These are phyloP conservation scores for Podila verticillata DNA, from an alignment of 192 early-diverging fungal species.

Conservation along the genomic window DNA sequence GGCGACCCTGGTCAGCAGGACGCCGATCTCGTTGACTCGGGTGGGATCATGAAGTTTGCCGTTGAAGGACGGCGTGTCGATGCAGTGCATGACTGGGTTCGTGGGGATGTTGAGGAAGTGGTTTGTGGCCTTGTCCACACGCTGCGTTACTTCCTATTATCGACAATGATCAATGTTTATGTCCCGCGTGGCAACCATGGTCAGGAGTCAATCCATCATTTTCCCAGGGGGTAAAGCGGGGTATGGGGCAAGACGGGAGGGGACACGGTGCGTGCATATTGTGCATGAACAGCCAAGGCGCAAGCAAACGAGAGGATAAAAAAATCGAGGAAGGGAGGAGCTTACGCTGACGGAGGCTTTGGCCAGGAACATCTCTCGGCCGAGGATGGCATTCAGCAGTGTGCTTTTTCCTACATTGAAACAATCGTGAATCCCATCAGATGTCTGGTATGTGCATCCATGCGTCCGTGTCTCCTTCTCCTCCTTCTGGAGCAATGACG, in stretches of 20 bases:
- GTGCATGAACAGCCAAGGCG: background rate
- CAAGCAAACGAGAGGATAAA: background rate
- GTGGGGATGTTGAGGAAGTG: constrained; percentile 46
- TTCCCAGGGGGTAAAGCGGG: too few species aligned
- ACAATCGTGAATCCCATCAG: background rate
- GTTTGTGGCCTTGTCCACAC: constrained; percentile 43
- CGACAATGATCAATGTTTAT: background rate
- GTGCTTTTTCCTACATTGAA: constrained; percentile 52
- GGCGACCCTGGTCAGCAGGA: constrained; percentile 35
- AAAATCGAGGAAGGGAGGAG: background rate
- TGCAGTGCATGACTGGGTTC: constrained; percentile 52
- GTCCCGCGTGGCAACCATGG: background rate
- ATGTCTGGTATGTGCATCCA: background rate
- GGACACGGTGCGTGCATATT: too few species aligned
- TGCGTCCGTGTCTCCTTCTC: background rate
- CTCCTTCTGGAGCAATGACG: too few species aligned
- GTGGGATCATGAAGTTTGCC: constrained; percentile 49
- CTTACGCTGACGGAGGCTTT: constrained; percentile 54
- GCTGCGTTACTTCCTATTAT: constrained; percentile 53
- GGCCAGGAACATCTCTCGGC: constrained; percentile 48
- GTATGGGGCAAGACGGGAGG: too few species aligned
- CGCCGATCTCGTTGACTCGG: constrained; percentile 38
- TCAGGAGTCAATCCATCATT: too few species aligned
- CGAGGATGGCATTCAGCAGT: constrained; percentile 56
- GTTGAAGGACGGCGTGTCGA: constrained; percentile 55